phyloP scores from a whole-genome alignment of 2,329 filamentous ascomycete species.

The Neospermospora avenae region DNA sequence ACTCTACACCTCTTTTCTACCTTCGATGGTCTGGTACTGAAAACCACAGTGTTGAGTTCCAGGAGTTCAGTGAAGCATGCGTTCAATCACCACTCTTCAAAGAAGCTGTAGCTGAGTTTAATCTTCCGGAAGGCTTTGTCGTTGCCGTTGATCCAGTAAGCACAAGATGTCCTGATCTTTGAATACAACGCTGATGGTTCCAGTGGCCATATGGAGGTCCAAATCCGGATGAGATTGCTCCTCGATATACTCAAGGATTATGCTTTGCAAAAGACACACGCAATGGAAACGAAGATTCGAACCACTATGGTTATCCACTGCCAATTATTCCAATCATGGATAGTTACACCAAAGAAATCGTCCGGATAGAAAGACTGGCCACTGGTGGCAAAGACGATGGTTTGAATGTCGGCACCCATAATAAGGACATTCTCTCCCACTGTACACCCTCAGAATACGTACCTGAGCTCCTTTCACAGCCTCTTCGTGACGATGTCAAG shows the following conservation, averaged over 20 bases:
- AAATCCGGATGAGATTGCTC: conserved; percentile 44
- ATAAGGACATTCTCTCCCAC: conserved; percentile 44
- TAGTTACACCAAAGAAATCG: conserved; percentile 43
- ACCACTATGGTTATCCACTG: conserved; percentile 50
- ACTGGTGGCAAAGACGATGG: conserved; percentile 39
- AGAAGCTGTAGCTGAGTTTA: conserved; percentile 47
- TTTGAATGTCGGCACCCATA: conserved; percentile 42
- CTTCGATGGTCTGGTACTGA: background rate
- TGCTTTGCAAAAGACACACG: conserved; percentile 48
- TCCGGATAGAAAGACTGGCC: conserved; percentile 47
- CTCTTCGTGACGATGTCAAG: conserved; percentile 48
- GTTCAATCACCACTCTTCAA: conserved; percentile 49
- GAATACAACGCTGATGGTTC: background rate
- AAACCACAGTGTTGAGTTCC: conserved; percentile 16
- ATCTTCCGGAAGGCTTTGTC: conserved; percentile 52
- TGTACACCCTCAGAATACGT: conserved; percentile 27
- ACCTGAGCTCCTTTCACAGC: conserved; percentile 25
- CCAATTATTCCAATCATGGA: conserved; percentile 48
- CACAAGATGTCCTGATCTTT: background rate
- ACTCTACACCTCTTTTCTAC: too few species aligned
- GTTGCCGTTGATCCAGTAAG: conserved; percentile 47
- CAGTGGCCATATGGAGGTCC: conserved; percentile 54
- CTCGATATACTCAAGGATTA: conserved; percentile 51
- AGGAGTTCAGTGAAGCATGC: conserved; percentile 22
- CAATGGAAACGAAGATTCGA: conserved; percentile 30